Evolutionary conservation across 2,329 filamentous ascomycete species (phyloP).

Genomic region (Ceratocystis variospora): DNA sequence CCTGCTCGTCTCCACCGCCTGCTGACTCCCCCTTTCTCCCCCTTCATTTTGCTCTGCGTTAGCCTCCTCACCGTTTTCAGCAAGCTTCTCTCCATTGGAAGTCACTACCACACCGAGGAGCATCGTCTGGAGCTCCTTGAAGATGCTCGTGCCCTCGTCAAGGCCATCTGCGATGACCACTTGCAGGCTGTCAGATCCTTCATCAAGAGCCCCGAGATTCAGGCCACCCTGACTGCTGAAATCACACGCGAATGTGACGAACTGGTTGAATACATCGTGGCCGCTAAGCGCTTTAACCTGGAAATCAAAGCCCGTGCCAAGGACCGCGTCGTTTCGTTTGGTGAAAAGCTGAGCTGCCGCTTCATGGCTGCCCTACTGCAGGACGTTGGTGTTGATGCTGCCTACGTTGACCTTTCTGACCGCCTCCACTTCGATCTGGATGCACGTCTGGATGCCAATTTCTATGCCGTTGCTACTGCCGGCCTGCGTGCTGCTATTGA

Average conservation of each 20-base stretch:
- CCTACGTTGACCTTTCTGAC: constrained; percentile 82
- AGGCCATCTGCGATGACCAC: constrained; percentile 73
- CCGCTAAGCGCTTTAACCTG: constrained; percentile 51
- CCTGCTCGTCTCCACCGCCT: background rate
- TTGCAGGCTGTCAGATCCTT: constrained; percentile 53
- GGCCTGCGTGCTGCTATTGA: constrained; percentile 50
- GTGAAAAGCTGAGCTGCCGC: constrained; percentile 87
- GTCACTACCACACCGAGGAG: constrained; percentile 38
- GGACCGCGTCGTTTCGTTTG: constrained; percentile 83
- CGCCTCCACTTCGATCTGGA: constrained; percentile 54
- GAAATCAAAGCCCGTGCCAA: constrained; percentile 68
- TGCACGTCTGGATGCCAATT: constrained; percentile 48
- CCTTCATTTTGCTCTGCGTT: background rate
- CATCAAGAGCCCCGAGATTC: constrained; percentile 43
- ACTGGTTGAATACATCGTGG: constrained; percentile 58
- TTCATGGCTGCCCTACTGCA: constrained; percentile 78
- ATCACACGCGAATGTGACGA: constrained; percentile 70
- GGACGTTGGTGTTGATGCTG: constrained; percentile 68
- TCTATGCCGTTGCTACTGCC: constrained; percentile 53
- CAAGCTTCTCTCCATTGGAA: constrained; percentile 41
- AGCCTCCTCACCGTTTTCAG: constrained; percentile 46
- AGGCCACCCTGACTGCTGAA: constrained; percentile 45
- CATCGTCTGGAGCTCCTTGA: constrained; percentile 41
- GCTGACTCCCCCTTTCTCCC: constrained; percentile 9
- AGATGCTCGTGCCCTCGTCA: constrained; percentile 60